Conservation (phyloP, 2,329 filamentous ascomycete species). For the Trichoderma oligosporum region DNA sequence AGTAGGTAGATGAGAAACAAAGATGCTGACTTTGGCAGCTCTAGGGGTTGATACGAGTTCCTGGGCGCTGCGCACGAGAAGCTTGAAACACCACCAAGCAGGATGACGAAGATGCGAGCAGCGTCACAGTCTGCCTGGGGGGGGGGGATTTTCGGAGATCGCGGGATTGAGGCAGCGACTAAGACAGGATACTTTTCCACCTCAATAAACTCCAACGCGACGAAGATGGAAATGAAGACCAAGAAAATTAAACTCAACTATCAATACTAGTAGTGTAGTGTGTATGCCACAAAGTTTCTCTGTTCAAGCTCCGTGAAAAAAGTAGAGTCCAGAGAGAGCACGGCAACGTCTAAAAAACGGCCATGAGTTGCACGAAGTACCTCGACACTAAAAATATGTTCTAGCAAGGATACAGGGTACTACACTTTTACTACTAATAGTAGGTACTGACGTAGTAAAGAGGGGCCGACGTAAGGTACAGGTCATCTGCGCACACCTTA, state of each 20-base stretch:
- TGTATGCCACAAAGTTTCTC: conserved; percentile 11
- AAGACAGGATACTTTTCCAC: not conserved
- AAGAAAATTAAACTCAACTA: not conserved
- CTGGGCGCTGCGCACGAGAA: not conserved
- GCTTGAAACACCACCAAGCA: conserved; percentile 6
- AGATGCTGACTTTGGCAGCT: not conserved
- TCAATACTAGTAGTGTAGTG: not conserved
- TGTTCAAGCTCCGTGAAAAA: not conserved
- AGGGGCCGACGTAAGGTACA: conserved; percentile 35
- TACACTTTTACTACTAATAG: not conserved
- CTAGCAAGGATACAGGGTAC: conserved; percentile 7
- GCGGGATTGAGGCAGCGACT: not conserved
- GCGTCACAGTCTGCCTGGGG: not conserved
- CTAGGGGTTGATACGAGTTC: not conserved
- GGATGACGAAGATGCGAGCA: not conserved
- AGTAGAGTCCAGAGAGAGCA: not conserved
- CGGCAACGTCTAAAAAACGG: conserved; percentile 11
- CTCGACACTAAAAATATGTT: not conserved
- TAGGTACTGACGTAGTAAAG: conserved; percentile 14
- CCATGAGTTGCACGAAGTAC: too few relatives aligned
- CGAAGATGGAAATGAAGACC: not conserved
- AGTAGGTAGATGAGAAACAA: not conserved
- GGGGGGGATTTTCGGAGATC: not conserved
- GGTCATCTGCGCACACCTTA: conserved; percentile 36
- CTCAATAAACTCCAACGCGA: not conserved